Base-by-base conservation (phyloP, 371 early-diverging fungal species). In the Mucor circinelloides region DNA sequence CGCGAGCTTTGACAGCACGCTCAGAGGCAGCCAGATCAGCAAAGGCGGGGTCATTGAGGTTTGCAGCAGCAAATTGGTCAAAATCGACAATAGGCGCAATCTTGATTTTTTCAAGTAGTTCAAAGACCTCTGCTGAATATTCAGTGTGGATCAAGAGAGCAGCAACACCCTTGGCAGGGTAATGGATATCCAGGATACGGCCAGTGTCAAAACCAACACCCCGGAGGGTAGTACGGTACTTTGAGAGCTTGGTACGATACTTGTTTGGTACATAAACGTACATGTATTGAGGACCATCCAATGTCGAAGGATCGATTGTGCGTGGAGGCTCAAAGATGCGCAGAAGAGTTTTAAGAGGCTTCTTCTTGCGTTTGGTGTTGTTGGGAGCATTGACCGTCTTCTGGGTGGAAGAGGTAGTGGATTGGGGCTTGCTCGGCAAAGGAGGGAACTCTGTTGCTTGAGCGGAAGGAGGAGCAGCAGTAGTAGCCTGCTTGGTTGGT, bases 161-260 rank as follows among this genome's bases (percentile, higher is more conserved):
- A 17, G 56, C 57, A 19, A 64, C 32, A 17, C 52, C 54, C 6
- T 21, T 25, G 2, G 54, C 46, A 2, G 64, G 64, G 15, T 64
- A 64, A 15, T 64, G 56, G 30, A 64, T 42, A 31, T 64, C 65
- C 8, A 64, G 34, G 8, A 62, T 34, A 4, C 62, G 62, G 3
- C 52, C 36, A 19, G 15, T 32, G 19, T 56, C 19, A 42, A 57
- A 9, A 19, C 44, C 56, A 1, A 65, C 10, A 32, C 34, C 32
- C 1, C 30, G 42, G 0, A 65, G 44, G 9, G 57, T 58, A 23
- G 6, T 30, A 10, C 58, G 50, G 6, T 36, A 21, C 7, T 23
- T 34, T n/a, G 40, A 23, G 1, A 64, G 6, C 9, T 36, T 56
- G 3, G 28, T 34, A 7, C 62, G 30, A 48, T 48, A 61, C 32